Conservation (phyloP, 768 basidiomycete species). For the Phlebiopsis gigantea region DNA sequence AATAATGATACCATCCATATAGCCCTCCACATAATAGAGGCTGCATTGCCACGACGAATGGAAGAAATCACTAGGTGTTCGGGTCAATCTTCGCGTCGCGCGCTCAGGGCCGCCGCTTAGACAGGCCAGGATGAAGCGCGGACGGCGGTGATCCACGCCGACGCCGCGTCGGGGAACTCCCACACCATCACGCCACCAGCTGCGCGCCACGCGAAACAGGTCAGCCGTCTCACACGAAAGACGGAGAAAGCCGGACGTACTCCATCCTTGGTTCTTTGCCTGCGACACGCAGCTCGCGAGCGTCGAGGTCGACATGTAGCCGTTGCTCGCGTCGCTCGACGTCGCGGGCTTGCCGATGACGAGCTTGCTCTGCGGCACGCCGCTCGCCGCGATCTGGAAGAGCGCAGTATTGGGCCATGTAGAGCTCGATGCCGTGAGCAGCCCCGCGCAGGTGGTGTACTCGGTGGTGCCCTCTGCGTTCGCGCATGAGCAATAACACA, state of each 20-base stretch:
- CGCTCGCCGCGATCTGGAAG: slow-evolving; percentile 47
- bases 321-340: slow-evolving; percentile 36
- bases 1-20: not conserved
- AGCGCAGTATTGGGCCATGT: slow-evolving; percentile 58
- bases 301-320: slow-evolving; percentile 53
- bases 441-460: slow-evolving; percentile 57
- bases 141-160: slow-evolving; percentile 35
- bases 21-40: not conserved
- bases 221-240: not conserved
- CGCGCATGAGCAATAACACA: not conserved
- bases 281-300: slow-evolving; percentile 55
- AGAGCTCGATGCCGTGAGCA: slow-evolving; percentile 53
- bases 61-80: not conserved
- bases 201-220: slow-evolving; percentile 14
- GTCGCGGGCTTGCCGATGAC: slow-evolving; percentile 53
- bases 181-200: slow-evolving; percentile 36
- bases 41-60: not conserved
- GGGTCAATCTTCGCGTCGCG: not conserved
- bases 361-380: slow-evolving; percentile 43
- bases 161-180: slow-evolving; percentile 36
- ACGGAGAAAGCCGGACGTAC: slow-evolving; percentile 34
- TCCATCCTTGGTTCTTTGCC: slow-evolving; percentile 64
- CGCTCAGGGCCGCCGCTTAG: not conserved
- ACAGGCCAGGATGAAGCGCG: slow-evolving; percentile 31
- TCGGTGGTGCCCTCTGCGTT: slow-evolving; percentile 51